phyloP scores from a whole-genome alignment of 2,329 filamentous ascomycete genomes.

The Beauveria scarabaeidicola region DNA sequence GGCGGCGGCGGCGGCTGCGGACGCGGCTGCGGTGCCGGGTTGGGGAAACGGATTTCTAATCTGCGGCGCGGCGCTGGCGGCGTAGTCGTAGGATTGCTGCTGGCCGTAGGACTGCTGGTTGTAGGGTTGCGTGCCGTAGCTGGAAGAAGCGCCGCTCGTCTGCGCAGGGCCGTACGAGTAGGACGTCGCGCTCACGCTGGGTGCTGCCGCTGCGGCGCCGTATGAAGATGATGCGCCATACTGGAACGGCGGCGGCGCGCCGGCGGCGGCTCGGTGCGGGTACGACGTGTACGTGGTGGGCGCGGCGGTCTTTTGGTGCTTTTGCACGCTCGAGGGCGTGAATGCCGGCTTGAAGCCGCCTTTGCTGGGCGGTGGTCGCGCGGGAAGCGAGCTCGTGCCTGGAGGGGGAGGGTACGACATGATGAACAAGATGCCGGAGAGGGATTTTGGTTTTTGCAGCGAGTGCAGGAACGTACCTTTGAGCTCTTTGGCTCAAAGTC shows the following conservation, averaged over 20 bases:
- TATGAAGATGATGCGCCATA: slow-evolving; percentile 1
- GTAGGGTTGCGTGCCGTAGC: too few species aligned
- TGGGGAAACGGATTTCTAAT: slow-evolving; percentile 76
- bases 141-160: slow-evolving; percentile 16
- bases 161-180: slow-evolving; percentile 23
- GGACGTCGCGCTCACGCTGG: slow-evolving; percentile 20
- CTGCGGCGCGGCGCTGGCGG: slow-evolving; percentile 45
- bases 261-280: slow-evolving; percentile 5
- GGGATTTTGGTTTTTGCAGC: slow-evolving; percentile 11
- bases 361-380: slow-evolving; percentile 56
- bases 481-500: slow-evolving; percentile 7
- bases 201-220: slow-evolving; percentile 15
- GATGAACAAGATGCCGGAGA: slow-evolving; percentile 44
- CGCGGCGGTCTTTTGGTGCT: slow-evolving; percentile 1
- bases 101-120: slow-evolving; percentile 29
- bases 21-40: slow-evolving; percentile 37
- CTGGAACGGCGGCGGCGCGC: neutral
- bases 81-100: slow-evolving; percentile 28
- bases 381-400: slow-evolving; percentile 60
- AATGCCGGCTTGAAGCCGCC: slow-evolving; percentile 43
- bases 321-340: slow-evolving; percentile 27
- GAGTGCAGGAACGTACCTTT: slow-evolving; percentile 10
- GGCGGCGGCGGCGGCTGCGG: slow-evolving; percentile 12
- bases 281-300: slow-evolving; percentile 8
- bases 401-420: slow-evolving; percentile 85